A percentile compares a stretch with the other conserved stretches of the same genome.
Conservation (phyloP, 1,284 basidiomycete genomes). For the Trichosporon sp. region DNA sequence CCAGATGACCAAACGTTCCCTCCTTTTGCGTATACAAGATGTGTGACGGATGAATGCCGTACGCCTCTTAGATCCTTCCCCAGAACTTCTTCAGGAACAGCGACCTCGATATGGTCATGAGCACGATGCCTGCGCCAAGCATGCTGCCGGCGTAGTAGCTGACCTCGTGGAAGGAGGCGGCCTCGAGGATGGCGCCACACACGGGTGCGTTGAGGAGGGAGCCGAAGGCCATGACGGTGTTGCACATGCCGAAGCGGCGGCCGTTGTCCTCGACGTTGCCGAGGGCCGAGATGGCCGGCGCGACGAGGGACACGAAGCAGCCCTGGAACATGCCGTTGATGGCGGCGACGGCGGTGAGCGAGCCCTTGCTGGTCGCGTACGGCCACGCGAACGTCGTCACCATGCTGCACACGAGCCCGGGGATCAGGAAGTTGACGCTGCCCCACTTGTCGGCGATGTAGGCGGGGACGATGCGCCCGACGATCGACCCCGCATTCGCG, state of each 20-base stretch:
- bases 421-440: slow-evolving; percentile 23
- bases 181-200: slow-evolving; percentile 15
- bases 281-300: slow-evolving; percentile 25
- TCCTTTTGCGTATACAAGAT: background rate
- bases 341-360: slow-evolving; percentile 20
- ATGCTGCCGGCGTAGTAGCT: slow-evolving; percentile 21
- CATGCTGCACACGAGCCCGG: slow-evolving; percentile 17
- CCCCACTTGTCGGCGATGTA: slow-evolving; percentile 23
- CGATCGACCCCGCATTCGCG: slow-evolving; percentile 20
- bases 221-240: slow-evolving; percentile 19
- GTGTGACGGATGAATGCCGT: background rate
- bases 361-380: slow-evolving; percentile 16
- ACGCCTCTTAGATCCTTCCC: slow-evolving; percentile 4
- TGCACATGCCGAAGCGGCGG: slow-evolving; percentile 27
- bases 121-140: slow-evolving; percentile 8
- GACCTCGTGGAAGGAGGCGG: slow-evolving; percentile 16
- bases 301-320: slow-evolving; percentile 26
- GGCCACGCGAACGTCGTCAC: slow-evolving; percentile 31
- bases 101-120: slow-evolving; percentile 9
- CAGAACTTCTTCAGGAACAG: slow-evolving; percentile 5
- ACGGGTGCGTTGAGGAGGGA: slow-evolving; percentile 20
- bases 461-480: slow-evolving; percentile 22
- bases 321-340: slow-evolving; percentile 29
- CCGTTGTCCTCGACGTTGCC: slow-evolving; percentile 29
- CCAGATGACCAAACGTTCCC: background rate